Evolutionary conservation across 176 grass and related monocot species (phyloP).

Genomic region (Pontederia crassipes): DNA sequence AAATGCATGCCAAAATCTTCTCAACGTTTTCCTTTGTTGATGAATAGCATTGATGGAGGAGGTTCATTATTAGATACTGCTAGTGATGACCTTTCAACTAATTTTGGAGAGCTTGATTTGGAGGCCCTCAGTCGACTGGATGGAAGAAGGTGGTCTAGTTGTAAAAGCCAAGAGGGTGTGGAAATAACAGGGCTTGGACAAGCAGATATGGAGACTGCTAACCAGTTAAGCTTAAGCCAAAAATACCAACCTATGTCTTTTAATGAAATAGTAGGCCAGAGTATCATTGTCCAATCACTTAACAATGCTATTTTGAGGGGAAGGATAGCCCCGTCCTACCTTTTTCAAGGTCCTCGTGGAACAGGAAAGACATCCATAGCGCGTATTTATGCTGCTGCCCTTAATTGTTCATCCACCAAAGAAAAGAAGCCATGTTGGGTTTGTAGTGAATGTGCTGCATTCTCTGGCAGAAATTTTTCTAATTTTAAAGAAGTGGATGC

Average conservation of each 20-base stretch:
- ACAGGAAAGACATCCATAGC: constrained; percentile 84
- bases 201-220: constrained; percentile 19
- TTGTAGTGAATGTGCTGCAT: constrained; percentile 52
- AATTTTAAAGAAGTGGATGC: constrained; percentile 67
- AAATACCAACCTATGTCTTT: constrained; percentile 78
- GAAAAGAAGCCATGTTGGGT: constrained; percentile 69
- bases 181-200: constrained; percentile 23
- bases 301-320: constrained; percentile 58
- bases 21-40: constrained; percentile 42
- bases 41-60: constrained; percentile 45
- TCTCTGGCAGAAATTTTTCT: constrained; percentile 41
- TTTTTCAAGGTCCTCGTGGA: constrained; percentile 88
- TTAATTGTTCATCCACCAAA: constrained; percentile 43
- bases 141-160: constrained; percentile 84
- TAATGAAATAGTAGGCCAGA: constrained; percentile 80
- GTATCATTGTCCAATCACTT: constrained; percentile 73
- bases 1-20: constrained; percentile 41
- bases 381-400: constrained; percentile 56
- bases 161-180: constrained; percentile 59
- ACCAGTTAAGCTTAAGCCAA: constrained; percentile 83
- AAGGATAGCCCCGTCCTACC: constrained; percentile 75
- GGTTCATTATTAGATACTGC: constrained; percentile 61
- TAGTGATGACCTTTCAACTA: constrained; percentile 71
- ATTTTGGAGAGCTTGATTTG: constrained; percentile 78
- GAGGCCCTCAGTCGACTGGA: constrained; percentile 71